phyloP scores from a whole-genome alignment of 371 early-diverging fungal genomes.

The Vairimorpha necatrix region DNA sequence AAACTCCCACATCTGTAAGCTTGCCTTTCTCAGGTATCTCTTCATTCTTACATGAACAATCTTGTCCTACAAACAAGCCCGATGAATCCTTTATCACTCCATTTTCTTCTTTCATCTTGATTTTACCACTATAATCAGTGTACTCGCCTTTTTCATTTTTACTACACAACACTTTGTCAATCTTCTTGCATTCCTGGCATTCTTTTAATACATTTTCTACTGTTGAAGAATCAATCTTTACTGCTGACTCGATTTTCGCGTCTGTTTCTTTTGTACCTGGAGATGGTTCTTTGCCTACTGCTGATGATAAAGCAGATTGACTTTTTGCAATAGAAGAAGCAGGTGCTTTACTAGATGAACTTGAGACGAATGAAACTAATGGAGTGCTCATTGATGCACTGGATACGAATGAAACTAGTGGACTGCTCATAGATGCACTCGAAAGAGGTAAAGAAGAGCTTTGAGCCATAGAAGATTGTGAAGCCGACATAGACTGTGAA shows the following conservation, averaged over 20 bases:
- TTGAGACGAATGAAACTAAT: background rate
- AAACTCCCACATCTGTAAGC: slow-evolving; percentile 52
- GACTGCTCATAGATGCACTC: background rate
- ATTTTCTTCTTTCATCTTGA: slow-evolving; percentile 53
- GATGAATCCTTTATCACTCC: slow-evolving; percentile 58
- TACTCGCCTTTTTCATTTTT: slow-evolving; percentile 42
- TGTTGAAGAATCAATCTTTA: background rate
- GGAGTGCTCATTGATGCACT: background rate
- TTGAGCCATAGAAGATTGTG: slow-evolving; percentile 6
- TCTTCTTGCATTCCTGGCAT: slow-evolving; percentile 45
- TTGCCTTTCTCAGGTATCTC: slow-evolving; percentile 60
- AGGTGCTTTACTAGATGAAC: background rate
- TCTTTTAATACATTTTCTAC: slow-evolving; percentile 41
- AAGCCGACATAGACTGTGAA: background rate
- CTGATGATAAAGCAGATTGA: background rate
- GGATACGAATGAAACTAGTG: background rate
- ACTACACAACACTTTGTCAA: slow-evolving; percentile 45
- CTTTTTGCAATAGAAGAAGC: background rate
- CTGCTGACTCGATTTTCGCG: slow-evolving; percentile 15
- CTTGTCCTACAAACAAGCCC: slow-evolving; percentile 63
- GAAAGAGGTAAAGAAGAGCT: background rate
- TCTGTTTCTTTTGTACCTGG: slow-evolving; percentile 6
- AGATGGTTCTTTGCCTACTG: background rate
- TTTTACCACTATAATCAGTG: slow-evolving; percentile 56
- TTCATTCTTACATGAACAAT: slow-evolving; percentile 59